These are phyloP conservation scores for Talaromyces sp. DNA, from an alignment of 2,329 filamentous ascomycete genomes.

Conservation along the genomic window DNA sequence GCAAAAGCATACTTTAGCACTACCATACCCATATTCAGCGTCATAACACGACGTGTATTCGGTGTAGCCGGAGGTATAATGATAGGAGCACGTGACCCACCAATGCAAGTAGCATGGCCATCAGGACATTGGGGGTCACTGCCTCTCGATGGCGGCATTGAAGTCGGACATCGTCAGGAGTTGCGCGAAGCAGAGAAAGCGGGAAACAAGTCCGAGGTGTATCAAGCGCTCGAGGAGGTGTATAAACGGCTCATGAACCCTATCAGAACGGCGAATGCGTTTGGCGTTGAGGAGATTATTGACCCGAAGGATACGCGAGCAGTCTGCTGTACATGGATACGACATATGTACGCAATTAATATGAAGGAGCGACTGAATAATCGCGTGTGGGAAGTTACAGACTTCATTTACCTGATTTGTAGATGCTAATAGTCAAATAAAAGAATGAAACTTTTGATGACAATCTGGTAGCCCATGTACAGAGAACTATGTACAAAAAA, in stretches of 20 bases:
- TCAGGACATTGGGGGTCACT: slow-evolving; percentile 62
- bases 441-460: not conserved
- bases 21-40: slow-evolving; percentile 62
- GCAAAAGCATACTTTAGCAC: slow-evolving; percentile 63
- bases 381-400: not conserved
- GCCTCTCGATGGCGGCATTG: slow-evolving; percentile 58
- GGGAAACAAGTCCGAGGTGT: not conserved
- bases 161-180: not conserved
- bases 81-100: slow-evolving; percentile 61
- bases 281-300: not conserved
- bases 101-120: slow-evolving; percentile 63
- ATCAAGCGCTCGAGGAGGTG: not conserved
- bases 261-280: not conserved
- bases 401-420: not conserved
- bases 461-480: not conserved
- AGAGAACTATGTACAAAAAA: not conserved
- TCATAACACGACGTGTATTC: slow-evolving; percentile 61
- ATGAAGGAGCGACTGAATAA: not conserved
- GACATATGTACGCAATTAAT: not conserved
- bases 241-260: not conserved
- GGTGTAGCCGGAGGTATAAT: slow-evolving; percentile 66
- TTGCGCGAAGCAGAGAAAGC: not conserved
- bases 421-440: not conserved
- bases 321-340: not conserved
- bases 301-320: not conserved